Evolutionary conservation across 805 yeast genomes (phyloP), one percentile per base, ranked within the genome.

Genomic region (Zygosaccharomyces bailii): DNA sequence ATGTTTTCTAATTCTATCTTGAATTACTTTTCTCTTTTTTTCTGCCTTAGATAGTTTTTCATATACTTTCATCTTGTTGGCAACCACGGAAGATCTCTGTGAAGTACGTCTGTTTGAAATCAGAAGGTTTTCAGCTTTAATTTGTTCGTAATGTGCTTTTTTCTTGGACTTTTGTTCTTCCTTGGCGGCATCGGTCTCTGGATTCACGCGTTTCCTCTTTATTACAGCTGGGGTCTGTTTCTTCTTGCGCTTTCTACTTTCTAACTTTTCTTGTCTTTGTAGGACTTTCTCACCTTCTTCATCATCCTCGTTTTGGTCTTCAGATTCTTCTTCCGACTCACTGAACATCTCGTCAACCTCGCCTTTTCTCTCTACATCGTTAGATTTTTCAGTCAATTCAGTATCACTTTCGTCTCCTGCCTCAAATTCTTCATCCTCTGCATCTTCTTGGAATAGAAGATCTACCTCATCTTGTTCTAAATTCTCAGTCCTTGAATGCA

Each of bases 391-490:
- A 1, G 48, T 55, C 13, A 51, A 55, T 5, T 63, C 67, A 11
- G 52, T 60, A 5, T 54, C 68, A 5, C 61, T 69, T 1, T 52
- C 62, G n/a, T 64, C 66, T 13, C 59, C 61, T 7, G 52, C 54
- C 18, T 63, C 52, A 57, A 74, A 73, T 40, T 76, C 82, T 9
- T 63, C 72, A 53, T 78, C 84, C 9, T 75, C 76, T 4, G 68
- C 82, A 39, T 77, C 82, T 47, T 71, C 93, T 49, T 78, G 82
- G 54, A 85, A 85, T 50, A 86, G 63, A 38, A 85, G 67, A 55
- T 81, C 78, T 30, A 86, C 84, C 42, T 83, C 80, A 53, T 84
- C 89, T 50, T 86, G 95, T 34, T 85, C 95, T 34, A 86, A 88
- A 3, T 70, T 73, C 11, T 69, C 70, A 4, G 61, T 56, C 24